Conservation (phyloP, 805 yeast genomes). For the Grigorovia humatica region DNA sequence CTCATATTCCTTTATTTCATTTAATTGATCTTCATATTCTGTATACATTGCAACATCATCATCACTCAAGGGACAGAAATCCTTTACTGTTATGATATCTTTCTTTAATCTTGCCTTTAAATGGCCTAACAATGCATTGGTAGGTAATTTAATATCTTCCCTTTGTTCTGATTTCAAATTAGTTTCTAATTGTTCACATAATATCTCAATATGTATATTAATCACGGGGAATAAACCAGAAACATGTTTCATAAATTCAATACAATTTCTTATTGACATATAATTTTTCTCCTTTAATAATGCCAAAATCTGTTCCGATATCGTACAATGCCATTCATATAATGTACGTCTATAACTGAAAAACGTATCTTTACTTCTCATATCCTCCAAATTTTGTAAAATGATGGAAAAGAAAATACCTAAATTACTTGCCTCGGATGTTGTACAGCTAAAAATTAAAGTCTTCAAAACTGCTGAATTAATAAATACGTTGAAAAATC, state of each 20-base stretch:
- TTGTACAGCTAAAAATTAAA: conserved; percentile 58
- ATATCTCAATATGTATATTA: conserved; percentile 49
- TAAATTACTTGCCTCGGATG: conserved; percentile 70
- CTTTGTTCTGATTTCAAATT: conserved; percentile 49
- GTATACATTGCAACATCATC: conserved; percentile 11
- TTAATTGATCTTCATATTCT: conserved; percentile 9
- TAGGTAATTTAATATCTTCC: conserved; percentile 72
- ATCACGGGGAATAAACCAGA: conserved; percentile 56
- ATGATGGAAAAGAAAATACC: conserved; percentile 62
- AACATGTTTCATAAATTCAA: conserved; percentile 61
- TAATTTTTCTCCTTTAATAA: conserved; percentile 38
- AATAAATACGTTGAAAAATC: conserved; percentile 39
- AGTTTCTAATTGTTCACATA: conserved; percentile 38
- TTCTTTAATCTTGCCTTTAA: conserved; percentile 41
- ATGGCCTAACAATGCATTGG: conserved; percentile 60
- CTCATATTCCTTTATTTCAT: conserved; percentile 15
- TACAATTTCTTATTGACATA: conserved; percentile 71
- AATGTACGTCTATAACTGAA: conserved; percentile 31
- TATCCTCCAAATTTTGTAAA: conserved; percentile 36
- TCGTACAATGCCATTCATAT: conserved; percentile 43
- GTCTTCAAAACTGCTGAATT: conserved; percentile 39
- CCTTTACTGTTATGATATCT: conserved; percentile 44
- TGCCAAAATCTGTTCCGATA: conserved; percentile 29
- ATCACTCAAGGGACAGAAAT: conserved; percentile 38
- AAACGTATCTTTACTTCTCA: conserved; percentile 30